A percentile compares a stretch with the other conserved stretches of the same genome.
Evolutionary conservation across 441 rosid species (phyloP).

Genomic region (Populus hybrid): DNA sequence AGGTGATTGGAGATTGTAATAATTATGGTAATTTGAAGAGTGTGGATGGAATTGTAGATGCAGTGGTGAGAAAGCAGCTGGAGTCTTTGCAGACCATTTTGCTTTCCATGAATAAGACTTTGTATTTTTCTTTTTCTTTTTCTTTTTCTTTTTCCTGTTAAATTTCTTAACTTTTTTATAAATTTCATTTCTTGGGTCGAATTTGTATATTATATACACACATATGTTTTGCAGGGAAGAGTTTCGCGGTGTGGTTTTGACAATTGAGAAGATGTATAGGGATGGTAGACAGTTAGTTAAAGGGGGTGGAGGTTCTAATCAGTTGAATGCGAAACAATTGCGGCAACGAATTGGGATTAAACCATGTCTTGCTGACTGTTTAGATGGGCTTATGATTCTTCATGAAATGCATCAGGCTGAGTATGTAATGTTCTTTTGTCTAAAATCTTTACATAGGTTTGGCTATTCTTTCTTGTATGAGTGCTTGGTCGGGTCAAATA

Average conservation of each 20-base stretch:
- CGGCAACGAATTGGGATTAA: slow-evolving; percentile 61
- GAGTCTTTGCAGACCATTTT: slow-evolving; percentile 45
- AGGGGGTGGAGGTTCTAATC: slow-evolving; percentile 37
- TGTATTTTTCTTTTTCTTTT: slow-evolving; percentile 20
- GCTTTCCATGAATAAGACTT: slow-evolving; percentile 43
- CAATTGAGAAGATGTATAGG: slow-evolving; percentile 50
- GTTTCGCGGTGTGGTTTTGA: slow-evolving; percentile 47
- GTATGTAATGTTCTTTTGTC: slow-evolving; percentile 29
- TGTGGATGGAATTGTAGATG: slow-evolving; percentile 51
- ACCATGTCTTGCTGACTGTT: slow-evolving; percentile 64
- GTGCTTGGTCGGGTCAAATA: neutral
- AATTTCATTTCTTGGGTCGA: neutral
- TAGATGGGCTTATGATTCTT: slow-evolving; percentile 66
- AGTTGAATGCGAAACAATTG: slow-evolving; percentile 40
- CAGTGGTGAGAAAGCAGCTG: slow-evolving; percentile 56
- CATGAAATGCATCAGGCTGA: slow-evolving; percentile 69
- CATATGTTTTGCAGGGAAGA: slow-evolving; percentile 43
- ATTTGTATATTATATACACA: neutral
- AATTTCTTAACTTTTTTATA: neutral
- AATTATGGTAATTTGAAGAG: slow-evolving; percentile 50
- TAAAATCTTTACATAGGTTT: neutral
- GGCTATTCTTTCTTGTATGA: neutral
- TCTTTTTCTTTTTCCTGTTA: too few relatives aligned
- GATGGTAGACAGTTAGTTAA: slow-evolving; percentile 52
- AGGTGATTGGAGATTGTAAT: slow-evolving; percentile 48